Evolutionary conservation across 805 yeast genomes (phyloP).

Genomic region (Zygosaccharomyces gambellarensis): DNA sequence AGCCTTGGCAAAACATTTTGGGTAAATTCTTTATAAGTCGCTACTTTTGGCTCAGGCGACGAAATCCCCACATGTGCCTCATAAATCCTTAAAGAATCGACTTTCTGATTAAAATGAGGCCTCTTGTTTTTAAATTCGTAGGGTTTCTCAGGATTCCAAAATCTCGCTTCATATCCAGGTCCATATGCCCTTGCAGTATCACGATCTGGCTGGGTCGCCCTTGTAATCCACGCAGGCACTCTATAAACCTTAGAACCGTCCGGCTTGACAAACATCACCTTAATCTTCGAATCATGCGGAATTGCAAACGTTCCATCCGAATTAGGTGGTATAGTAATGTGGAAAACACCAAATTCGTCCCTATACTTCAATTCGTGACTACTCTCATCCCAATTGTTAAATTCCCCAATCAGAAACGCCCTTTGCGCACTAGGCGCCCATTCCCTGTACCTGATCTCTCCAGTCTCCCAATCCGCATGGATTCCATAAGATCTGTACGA

Average conservation of each 20-base stretch:
- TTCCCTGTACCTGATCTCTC: constrained; percentile 61
- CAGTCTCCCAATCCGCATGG: constrained; percentile 50
- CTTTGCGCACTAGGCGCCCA: constrained; percentile 84
- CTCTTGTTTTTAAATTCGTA: constrained; percentile 61
- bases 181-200: constrained; percentile 41
- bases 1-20: constrained; percentile 76
- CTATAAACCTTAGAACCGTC: constrained; percentile 71
- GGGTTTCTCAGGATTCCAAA: constrained; percentile 75
- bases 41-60: constrained; percentile 80
- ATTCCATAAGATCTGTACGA: constrained; percentile 76
- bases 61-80: constrained; percentile 97
- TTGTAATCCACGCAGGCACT: constrained; percentile 80
- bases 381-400: constrained; percentile 72
- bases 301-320: constrained; percentile 48
- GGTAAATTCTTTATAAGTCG: constrained; percentile 82
- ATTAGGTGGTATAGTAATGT: constrained; percentile 50
- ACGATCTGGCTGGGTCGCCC: constrained; percentile 73
- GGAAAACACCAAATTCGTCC: constrained; percentile 71
- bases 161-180: constrained; percentile 72
- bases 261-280: constrained; percentile 59
- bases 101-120: constrained; percentile 46
- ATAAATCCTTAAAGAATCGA: constrained; percentile 63
- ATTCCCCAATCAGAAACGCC: constrained; percentile 86
- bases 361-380: constrained; percentile 47
- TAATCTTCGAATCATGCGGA: constrained; percentile 75